Base-by-base conservation (phyloP, 768 basidiomycete species). In the Lactifluus subvellereus region DNA sequence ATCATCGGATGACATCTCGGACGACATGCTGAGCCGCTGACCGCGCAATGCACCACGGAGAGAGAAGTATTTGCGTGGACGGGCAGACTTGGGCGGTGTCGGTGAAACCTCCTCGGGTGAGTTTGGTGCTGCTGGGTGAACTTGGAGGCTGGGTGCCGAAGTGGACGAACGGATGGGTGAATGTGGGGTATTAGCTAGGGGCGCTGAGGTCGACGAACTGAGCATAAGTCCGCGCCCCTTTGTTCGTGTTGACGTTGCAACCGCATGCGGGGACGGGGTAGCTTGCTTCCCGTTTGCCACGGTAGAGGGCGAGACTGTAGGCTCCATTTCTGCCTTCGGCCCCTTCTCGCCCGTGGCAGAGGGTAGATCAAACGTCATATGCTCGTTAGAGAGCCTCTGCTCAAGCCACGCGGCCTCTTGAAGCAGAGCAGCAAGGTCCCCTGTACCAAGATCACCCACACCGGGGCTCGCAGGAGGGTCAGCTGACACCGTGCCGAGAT, bases 1-100 rank as follows among this genome's bases (percentile, higher is more conserved):
- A 67, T 88, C 87, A 66, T 89, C 87, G 6, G 84, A 86, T 0
- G 86, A 88, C 59, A 85, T 72, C 66, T 84, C 82, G 2, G 84
- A 85, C 1, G 80, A 82, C 22, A 82, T 75, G 69, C 88, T 90
- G 40, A 82, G 74, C 16, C 88, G 80, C 27, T 80, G 77, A 2
- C 77, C 71, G 60, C 77, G 72, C 9, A 77, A 75, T 4, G 80
- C 73, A 73, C 77, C 7, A 79, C 79, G 54, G 81, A 75, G 48
- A 80, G 69, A 67, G 42, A 65, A 67, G 45, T 67, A 69, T 49
- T 64, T 58, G 30, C 64, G 64, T 43, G 27, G 58, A 38, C 52
- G 68, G 42, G 42, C 3, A 22, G 80, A 81, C 67, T 81, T 84
- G 20, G 81, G 79, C 5, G 82, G 82, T 6, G 80, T 79, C 6